Evolutionary conservation across 768 basidiomycete genomes (phyloP), one percentile per base, ranked within the genome.

Genomic region (Leccinum olivaceopallidum): DNA sequence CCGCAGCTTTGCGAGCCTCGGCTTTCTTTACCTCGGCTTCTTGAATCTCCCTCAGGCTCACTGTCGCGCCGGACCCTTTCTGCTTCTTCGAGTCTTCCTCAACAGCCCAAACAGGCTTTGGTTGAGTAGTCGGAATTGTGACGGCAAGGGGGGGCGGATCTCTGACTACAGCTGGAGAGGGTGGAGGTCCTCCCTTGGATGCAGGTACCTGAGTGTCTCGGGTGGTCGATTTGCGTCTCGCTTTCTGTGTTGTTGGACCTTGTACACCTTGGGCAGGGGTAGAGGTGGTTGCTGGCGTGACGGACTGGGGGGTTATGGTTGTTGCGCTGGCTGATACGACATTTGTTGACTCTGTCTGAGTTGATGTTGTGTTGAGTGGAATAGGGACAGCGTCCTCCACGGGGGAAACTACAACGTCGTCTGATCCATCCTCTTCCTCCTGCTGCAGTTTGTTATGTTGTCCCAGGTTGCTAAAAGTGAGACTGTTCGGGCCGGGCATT

Each of bases 41-140:
- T 73, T 99, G 97, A 51, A 99, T 99, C 59, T 98, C 94, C 58
- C 95, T 88, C 39, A 99, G 77, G 62, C 91, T 92, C 39, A 88
- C 78, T 24, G 87, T 76, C 5, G 75, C 66, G 16, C 73, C 73
- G 14, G 76, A 68, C 7, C 72, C 66, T 70, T 81, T 80, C 51
- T 78, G 71, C 70, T 85, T 86, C 73, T 85, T 85, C 42, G 77
- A 76, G 14, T 91, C 90, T 44, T 91, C 87, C 36, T 88, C 88
- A 62, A 83, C 84, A 20, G 81, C 78, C 88, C 90, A 91, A 16
- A 85, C 83, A 49, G 81, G 76, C 67, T 88, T 88, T 16, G 75
- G 58, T 39, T 72, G 76, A 28, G 68, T 54, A n/a, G 63, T 30
- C 8, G 68, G 61, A 16, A 68, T 60, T 6, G 63, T 14, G 16